These are phyloP conservation scores for Phytophthora hybrid DNA, from an alignment of 352 stramenopile species.

Conservation along the genomic window DNA sequence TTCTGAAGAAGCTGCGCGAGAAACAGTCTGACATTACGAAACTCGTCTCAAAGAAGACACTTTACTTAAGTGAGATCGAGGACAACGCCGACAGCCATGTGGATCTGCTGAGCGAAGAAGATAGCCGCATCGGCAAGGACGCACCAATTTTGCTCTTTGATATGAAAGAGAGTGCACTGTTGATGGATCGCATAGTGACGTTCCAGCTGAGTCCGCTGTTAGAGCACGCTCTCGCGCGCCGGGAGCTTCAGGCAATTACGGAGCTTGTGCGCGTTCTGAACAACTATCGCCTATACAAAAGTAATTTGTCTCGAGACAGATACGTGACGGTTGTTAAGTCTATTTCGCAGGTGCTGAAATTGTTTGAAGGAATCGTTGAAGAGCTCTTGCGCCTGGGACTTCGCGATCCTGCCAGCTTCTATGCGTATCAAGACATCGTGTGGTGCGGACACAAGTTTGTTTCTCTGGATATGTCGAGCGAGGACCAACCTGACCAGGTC, in stretches of 20 bases:
- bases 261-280: conserved; percentile 72
- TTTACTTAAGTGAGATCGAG: conserved; percentile 80
- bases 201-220: conserved; percentile 84
- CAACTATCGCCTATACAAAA: conserved; percentile 42
- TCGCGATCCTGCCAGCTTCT: conserved; percentile 69
- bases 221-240: conserved; percentile 70
- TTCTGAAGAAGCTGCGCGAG: conserved; percentile 70
- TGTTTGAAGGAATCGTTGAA: conserved; percentile 67
- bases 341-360: conserved; percentile 48
- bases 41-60: conserved; percentile 72
- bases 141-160: conserved; percentile 85
- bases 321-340: conserved; percentile 33
- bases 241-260: conserved; percentile 71
- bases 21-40: conserved; percentile 60
- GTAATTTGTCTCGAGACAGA: conserved; percentile 21
- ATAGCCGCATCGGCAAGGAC: conserved; percentile 74
- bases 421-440: conserved; percentile 88
- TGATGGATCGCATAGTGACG: conserved; percentile 76
- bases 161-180: conserved; percentile 70
- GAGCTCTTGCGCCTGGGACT: conserved; percentile 59
- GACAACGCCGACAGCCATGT: conserved; percentile 59
- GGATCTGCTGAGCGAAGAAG: conserved; percentile 64
- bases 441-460: conserved; percentile 81
- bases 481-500: conserved; percentile 12
- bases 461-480: conserved; percentile 10